Conservation (phyloP, 139 green algal genomes). For the Micractinium sp. region DNA sequence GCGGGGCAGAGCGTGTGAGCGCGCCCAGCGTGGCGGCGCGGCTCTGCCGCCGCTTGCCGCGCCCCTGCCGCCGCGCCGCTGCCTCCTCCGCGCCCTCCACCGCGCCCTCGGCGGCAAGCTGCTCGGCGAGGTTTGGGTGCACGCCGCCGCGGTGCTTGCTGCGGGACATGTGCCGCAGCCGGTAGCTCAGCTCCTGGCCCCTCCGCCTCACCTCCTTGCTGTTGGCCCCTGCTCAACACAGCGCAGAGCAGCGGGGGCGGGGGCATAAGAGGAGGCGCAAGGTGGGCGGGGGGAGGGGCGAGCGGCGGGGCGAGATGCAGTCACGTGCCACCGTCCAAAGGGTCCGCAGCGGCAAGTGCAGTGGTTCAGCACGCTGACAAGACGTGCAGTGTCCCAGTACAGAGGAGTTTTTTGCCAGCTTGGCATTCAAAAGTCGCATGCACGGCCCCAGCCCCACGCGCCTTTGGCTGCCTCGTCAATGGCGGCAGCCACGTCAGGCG, state of each 20-base stretch:
- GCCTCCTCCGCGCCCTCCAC: slow-evolving; percentile 1
- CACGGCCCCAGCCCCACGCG: neutral
- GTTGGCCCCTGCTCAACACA: slow-evolving; percentile 14
- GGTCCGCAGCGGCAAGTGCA: too few relatives aligned
- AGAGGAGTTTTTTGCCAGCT: neutral
- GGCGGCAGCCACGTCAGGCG: slow-evolving; percentile 7
- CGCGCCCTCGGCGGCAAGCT: neutral
- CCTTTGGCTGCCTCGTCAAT: slow-evolving; percentile 29
- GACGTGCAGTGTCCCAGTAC: too few relatives aligned
- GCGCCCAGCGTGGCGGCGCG: neutral
- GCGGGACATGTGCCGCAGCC: slow-evolving; percentile 49
- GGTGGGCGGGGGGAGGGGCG: too few relatives aligned
- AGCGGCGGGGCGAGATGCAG: too few relatives aligned
- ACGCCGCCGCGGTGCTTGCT: slow-evolving; percentile 46
- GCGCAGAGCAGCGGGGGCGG: neutral
- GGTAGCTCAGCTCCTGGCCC: slow-evolving; percentile 35
- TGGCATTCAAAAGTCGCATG: neutral
- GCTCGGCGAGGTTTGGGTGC: slow-evolving; percentile 43
- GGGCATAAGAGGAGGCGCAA: neutral
- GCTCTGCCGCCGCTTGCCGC: slow-evolving; percentile 38
- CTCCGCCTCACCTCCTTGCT: slow-evolving; percentile 39
- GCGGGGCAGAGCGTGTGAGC: neutral
- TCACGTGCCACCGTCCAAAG: too few relatives aligned
- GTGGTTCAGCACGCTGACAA: too few relatives aligned
- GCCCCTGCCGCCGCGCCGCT: slow-evolving; percentile 11